These are phyloP conservation scores for Cyberlindnera americana DNA, from an alignment of 805 yeast species.

Conservation along the genomic window DNA sequence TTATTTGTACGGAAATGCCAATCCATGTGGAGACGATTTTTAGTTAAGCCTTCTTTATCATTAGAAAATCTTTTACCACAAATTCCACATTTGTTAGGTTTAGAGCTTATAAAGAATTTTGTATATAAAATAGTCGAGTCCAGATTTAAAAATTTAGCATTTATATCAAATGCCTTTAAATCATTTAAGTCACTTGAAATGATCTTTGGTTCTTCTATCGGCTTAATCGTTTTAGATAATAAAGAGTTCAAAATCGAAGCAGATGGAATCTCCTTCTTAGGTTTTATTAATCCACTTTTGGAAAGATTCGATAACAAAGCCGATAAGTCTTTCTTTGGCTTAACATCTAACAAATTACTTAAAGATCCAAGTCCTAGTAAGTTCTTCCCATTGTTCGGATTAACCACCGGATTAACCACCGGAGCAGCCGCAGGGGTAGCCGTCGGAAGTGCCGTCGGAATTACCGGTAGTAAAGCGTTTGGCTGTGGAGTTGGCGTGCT, in stretches of 20 bases:
- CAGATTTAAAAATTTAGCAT: constrained; percentile 28
- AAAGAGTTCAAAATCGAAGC: constrained; percentile 6
- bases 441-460: neutral
- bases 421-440: neutral
- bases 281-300: constrained; percentile 23
- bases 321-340: constrained; percentile 16
- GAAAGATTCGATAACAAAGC: constrained; percentile 18
- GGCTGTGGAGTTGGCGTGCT: constrained; percentile 22
- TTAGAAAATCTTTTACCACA: constrained; percentile 85
- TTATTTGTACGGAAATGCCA: constrained; percentile 96
- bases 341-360: constrained; percentile 19
- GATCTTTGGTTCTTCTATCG: no score
- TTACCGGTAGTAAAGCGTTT: neutral
- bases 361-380: constrained; percentile 17
- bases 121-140: constrained; percentile 42
- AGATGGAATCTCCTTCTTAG: constrained; percentile 5
- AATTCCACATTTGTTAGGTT: constrained; percentile 78
- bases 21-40: constrained; percentile 71
- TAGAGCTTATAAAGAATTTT: constrained; percentile 21
- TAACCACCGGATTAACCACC: constrained; percentile 16
- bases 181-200: no score
- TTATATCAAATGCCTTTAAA: constrained; percentile 22
- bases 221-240: constrained; percentile 1
- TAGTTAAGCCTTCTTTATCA: constrained; percentile 49
- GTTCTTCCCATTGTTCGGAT: constrained; percentile 4